Conservation (phyloP, 805 yeast species). For the Alloascoidea hylecoeti region DNA sequence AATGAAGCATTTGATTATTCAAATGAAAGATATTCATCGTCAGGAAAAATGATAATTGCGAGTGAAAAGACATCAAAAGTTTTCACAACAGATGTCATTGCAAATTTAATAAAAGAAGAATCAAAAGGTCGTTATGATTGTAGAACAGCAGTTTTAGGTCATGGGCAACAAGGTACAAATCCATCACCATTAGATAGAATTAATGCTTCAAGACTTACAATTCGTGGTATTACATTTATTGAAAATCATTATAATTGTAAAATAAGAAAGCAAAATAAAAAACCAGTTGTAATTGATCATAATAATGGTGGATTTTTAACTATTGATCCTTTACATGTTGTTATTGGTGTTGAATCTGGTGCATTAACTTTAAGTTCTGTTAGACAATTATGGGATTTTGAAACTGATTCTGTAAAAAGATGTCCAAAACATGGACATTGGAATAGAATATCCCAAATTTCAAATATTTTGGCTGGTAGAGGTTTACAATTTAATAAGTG, state of each 20-base stretch:
- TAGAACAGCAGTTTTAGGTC: conserved; percentile 94
- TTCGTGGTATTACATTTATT: conserved; percentile 77
- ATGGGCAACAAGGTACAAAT: conserved; percentile 92
- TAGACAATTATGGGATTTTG: conserved; percentile 68
- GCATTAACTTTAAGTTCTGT: conserved; percentile 65
- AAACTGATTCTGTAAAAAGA: conserved; percentile 68
- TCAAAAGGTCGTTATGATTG: conserved; percentile 71
- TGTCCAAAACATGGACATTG: conserved; percentile 86
- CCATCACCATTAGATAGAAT: conserved; percentile 94
- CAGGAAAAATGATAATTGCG: conserved; percentile 78
- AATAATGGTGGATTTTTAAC: not conserved
- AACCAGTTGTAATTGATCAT: not conserved
- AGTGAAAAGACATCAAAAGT: conserved; percentile 75
- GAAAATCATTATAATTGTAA: conserved; percentile 30
- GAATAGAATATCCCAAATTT: conserved; percentile 59
- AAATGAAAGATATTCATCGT: conserved; percentile 66
- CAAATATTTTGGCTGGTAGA: conserved; percentile 55
- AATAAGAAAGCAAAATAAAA: not conserved
- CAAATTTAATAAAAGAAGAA: conserved; percentile 72
- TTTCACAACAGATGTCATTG: conserved; percentile 69
- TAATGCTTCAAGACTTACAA: conserved; percentile 78
- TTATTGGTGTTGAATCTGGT: conserved; percentile 71
- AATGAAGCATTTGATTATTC: conserved; percentile 44
- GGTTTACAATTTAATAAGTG: too few relatives aligned
- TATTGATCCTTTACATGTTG: conserved; percentile 22